Evolutionary conservation across 2,329 filamentous ascomycete genomes (phyloP), one percentile per base, ranked within the genome.

Genomic region (Exserohilum rostratum): DNA sequence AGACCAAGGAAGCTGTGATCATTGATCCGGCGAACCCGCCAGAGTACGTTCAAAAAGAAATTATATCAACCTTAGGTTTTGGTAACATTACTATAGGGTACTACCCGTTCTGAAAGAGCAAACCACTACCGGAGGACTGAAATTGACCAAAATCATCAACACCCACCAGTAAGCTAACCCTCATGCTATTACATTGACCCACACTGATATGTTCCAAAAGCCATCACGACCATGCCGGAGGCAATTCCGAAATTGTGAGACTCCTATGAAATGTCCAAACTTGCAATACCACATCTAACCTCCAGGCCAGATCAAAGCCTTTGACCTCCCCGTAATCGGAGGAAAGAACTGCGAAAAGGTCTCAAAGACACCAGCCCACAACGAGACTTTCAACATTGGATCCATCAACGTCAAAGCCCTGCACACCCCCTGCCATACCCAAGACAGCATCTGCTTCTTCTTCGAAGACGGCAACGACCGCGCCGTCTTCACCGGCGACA

Each of bases 361-460:
- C 42, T 92, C 88, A 20, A 82, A 82, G 65, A 96, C 89, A 0
- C 93, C 93, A 0, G 77, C 79, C 2, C 85, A 98, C 73, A 86
- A 87, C 34, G 86, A 91, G 62, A 85, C 82, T 3, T 96, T 97
- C 81, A 88, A 85, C 60, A 86, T 99, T 58, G 95, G 95, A 51
- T 81, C 84, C 64, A 95, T 99, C 74, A 83, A 84, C 12, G 89
- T 97, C 53, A 93, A 85, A 72, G 90, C 90, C 20, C 80, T 98
- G n/a, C 90, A 98, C 77, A 99, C 95, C 11, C 95, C 95, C 1
- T 99, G 95, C 76, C 95, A 99, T 75, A 99, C 95, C 1, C 93
- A 97, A 79, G 95, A 99, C 79, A 97, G 93, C 76, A 96, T 99
- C 73, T 99, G 95, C 82, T 99, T 88, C 80, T 91, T 87, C 65